These are phyloP conservation scores for Cladosporium cucumerinum DNA, from an alignment of 2,329 filamentous ascomycete genomes.

Conservation along the genomic window DNA sequence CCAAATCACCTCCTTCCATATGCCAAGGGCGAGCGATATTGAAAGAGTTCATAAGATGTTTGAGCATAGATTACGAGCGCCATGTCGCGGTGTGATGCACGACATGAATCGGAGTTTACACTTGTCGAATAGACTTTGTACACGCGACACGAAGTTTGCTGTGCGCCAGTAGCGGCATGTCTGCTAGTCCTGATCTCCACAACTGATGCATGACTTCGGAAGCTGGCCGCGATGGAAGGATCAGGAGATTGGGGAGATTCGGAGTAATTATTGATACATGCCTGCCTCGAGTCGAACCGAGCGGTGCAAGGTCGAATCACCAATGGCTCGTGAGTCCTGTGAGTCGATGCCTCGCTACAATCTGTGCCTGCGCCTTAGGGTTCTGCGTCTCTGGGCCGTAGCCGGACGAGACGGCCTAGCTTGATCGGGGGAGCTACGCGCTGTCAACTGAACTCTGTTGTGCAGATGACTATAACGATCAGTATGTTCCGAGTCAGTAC, in stretches of 20 bases:
- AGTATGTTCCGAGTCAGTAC: background rate
- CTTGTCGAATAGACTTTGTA: background rate
- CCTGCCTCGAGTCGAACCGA: background rate
- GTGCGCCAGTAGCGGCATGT: background rate
- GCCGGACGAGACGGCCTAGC: background rate
- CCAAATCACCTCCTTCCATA: background rate
- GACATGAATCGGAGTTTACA: background rate
- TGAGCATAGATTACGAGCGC: background rate
- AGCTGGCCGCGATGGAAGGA: background rate
- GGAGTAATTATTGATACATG: background rate
- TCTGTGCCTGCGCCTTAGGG: background rate
- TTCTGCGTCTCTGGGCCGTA: background rate
- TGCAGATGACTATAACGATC: background rate
- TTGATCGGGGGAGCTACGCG: background rate
- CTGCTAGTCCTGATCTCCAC: background rate
- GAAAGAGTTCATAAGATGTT: background rate
- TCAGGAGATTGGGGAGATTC: background rate
- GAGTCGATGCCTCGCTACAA: background rate
- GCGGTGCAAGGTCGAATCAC: background rate
- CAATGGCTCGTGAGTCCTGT: background rate
- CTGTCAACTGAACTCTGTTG: background rate
- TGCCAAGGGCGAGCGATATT: background rate
- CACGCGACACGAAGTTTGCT: slow-evolving; percentile 5
- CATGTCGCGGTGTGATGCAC: background rate
- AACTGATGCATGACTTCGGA: background rate